Evolutionary conservation across 2,329 filamentous ascomycete genomes (phyloP).

Genomic region (Colletotrichum sp.): DNA sequence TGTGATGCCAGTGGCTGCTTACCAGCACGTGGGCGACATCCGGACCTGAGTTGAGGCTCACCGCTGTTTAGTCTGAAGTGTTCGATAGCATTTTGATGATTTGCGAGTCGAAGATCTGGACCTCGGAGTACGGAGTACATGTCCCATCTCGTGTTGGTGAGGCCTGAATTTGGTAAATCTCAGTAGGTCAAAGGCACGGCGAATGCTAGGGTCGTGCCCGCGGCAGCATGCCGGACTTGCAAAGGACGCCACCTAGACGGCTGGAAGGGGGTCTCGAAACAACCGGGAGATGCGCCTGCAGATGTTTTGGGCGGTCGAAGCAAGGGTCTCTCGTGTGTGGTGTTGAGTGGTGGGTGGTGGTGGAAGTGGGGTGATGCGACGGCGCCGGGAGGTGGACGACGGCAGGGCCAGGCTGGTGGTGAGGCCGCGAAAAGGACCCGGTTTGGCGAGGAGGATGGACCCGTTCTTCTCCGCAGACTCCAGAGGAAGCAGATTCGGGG

Average conservation of each 20-base stretch:
- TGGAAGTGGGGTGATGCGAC: background rate
- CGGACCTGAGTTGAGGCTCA: background rate
- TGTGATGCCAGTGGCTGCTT: background rate
- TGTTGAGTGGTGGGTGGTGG: constrained; percentile 1
- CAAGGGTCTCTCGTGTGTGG: background rate
- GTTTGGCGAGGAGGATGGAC: background rate
- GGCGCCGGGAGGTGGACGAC: background rate
- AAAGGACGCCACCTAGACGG: background rate
- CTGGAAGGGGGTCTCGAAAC: constrained; percentile 3
- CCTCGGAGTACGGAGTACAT: background rate
- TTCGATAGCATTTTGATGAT: background rate
- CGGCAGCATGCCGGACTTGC: background rate
- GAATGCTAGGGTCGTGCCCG: background rate
- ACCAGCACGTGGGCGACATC: background rate
- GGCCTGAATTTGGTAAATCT: background rate
- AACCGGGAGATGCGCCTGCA: constrained; percentile 7
- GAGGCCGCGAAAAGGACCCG: constrained; percentile 10
- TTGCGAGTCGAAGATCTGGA: background rate
- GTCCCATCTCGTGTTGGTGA: background rate
- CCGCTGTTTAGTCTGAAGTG: background rate
- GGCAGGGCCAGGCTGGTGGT: background rate
- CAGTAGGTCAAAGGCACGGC: background rate
- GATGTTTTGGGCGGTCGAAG: constrained; percentile 1
- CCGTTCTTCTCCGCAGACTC: constrained; percentile 14
- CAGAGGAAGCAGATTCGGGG: constrained; percentile 1